Percentiles rank a stretch among this genome's conserved stretches.
These are phyloP conservation scores for Hortaea werneckii DNA, from an alignment of 2,329 filamentous ascomycete species.

Conservation along the genomic window DNA sequence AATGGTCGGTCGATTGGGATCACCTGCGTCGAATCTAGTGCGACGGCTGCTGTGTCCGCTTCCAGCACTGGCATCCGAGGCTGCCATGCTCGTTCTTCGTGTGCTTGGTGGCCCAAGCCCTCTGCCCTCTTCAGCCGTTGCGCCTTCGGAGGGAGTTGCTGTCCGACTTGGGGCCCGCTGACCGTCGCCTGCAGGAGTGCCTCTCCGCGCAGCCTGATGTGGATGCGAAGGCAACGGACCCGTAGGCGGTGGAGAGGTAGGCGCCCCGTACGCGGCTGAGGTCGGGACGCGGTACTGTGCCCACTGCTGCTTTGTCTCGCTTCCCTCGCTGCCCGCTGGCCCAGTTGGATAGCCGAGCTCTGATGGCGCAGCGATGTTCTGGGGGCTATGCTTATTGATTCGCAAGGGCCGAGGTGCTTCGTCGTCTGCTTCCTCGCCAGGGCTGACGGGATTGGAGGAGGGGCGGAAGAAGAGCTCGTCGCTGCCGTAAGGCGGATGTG, in stretches of 20 bases:
- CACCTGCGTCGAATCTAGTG: constrained; percentile 36
- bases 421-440: background rate
- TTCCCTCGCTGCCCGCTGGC: background rate
- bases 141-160: constrained; percentile 16
- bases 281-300: constrained; percentile 23
- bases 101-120: constrained; percentile 4
- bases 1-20: constrained; percentile 39
- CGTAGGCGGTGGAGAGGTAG: constrained; percentile 21
- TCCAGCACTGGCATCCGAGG: constrained; percentile 18
- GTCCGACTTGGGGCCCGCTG: constrained; percentile 12
- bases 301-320: constrained; percentile 22
- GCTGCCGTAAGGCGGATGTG: background rate
- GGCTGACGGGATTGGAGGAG: constrained; percentile 1
- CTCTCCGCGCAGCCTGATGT: constrained; percentile 15
- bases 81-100: constrained; percentile 20
- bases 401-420: constrained; percentile 23
- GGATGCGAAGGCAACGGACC: constrained; percentile 21
- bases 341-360: background rate
- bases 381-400: constrained; percentile 18
- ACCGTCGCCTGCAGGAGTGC: background rate
- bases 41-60: constrained; percentile 15
- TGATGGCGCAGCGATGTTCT: background rate
- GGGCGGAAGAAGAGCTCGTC: constrained; percentile 13
- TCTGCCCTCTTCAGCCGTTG: constrained; percentile 16
- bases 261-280: constrained; percentile 17